Base-by-base conservation (phyloP, 169 alveolate species). In the Plasmodium falciparum region DNA sequence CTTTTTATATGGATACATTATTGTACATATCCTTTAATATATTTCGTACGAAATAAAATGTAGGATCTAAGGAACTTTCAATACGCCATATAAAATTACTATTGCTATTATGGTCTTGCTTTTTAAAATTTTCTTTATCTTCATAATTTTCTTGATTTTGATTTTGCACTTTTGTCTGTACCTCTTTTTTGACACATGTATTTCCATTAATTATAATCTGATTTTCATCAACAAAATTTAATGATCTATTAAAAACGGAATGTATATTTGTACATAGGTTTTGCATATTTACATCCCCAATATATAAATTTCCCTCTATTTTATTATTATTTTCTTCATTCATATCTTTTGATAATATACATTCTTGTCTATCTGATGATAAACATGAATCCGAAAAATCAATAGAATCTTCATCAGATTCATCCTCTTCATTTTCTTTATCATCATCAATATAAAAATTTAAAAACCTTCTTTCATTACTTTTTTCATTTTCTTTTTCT, bases 171-270 rank as follows among this genome's bases (percentile, higher is more conserved):
- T 24, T 50, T 5, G 24, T 17, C 15, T 54, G 45, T 20, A 69
- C 73, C 13, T 83, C 91, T 20, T 83, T 83, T 54, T 67, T 83
- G 24, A 83, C 39, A 7, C 63, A 45, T 7, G 83, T 59, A 8
- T 83, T 83, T 29, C 83, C 91, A 50, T 83, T 52, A 83, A 83
- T 26, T 67, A 83, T 83, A 9, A 83, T 83, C 56, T 83, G 74
- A 69, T 83, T 67, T 54, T 39, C 73, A 52, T 69, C 26, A 0
- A 62, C 49, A 63, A 69, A 83, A 45, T 67, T 83, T 7, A 83
- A 33, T 45, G 74, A 24, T 20, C 59, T 45, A 22, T 83, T 43
- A 83, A 70, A 70, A 39, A 62, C 43, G 2, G 29, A 43, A 69
- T 72, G 69, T 24, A 83, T 69, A 20, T 20, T 3, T 2, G 63